Base-by-base conservation (phyloP, 352 stramenopile genomes). In the Globisporangium viniferum region DNA sequence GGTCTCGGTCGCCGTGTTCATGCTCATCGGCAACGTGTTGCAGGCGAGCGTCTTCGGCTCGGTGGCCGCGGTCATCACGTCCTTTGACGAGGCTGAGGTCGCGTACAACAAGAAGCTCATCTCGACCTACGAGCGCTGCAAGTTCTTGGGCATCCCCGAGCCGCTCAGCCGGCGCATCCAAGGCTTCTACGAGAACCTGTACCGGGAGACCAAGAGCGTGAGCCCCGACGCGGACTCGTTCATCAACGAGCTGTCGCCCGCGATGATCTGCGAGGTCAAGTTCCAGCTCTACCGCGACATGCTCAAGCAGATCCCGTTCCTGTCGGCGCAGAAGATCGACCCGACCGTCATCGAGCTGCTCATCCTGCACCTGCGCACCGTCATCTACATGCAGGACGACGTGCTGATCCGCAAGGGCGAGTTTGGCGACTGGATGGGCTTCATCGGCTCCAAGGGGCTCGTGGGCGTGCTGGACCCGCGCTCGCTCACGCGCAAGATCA, bases 381-480 rank as follows among this genome's bases (percentile, higher is more conserved):
- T 91, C 35, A 90, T 90, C 58, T 93, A 93, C 69, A 91, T 92
- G 81, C 84, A 92, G 65, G 86, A 91, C 64, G 86, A 93, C 60
- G 76, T 93, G 18, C 64, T 92, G 12, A 91, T 92, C 36, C 80
- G 86, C 49, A 92, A 93, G 66, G 84, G 84, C n/a, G 86, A 93
- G 69, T 83, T 82, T 35, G 82, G 86, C 12, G 84, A 93, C 69
- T 93, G 86, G 86, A 93, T 93, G 86, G 86, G 84, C 8, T 92
- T 93, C 59, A 91, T 92, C 56, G 83, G 83, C 18, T 89, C 80
- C 15, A 91, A 88, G 67, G 86, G 84, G 1, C 80, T 76, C 1
- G 82, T 91, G 3, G 83, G 81, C 9, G 72, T 93, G n/a, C 70
- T 93, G 4, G 84, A 91, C 51, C 84, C 84, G 4, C 78, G 73